phyloP scores from a whole-genome alignment of 139 green algal genomes.

The Micractinium conductrix region DNA sequence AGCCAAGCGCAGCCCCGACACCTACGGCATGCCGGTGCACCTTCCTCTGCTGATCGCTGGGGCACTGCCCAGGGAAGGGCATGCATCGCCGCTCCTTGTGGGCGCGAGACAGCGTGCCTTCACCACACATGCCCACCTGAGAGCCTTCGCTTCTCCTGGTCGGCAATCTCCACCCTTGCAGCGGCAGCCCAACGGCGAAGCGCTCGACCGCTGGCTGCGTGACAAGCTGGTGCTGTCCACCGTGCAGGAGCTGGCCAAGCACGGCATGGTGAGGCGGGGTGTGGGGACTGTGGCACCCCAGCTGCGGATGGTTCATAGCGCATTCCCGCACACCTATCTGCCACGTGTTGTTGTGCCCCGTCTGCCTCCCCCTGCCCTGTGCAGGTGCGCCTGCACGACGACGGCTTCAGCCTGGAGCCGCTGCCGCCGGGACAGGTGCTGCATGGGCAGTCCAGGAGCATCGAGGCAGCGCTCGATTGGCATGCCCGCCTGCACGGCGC shows the following conservation, averaged over 20 bases:
- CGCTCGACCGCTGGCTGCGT: constrained; percentile 58
- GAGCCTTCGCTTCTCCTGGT: too few species aligned
- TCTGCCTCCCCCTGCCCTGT: background rate
- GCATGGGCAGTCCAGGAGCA: background rate
- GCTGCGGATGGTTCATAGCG: too few species aligned
- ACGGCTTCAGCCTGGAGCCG: constrained; percentile 60
- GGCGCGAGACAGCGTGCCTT: too few species aligned
- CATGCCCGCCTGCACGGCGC: background rate
- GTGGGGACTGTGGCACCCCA: too few species aligned
- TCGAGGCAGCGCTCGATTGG: background rate
- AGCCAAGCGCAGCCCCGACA: constrained; percentile 49
- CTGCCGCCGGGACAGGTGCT: constrained; percentile 51
- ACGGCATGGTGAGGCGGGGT: constrained; percentile 62
- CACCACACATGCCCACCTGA: too few species aligned
- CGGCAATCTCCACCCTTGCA: too few species aligned
- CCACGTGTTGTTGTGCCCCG: background rate
- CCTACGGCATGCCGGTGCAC: constrained; percentile 58
- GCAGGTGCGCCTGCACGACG: constrained; percentile 63
- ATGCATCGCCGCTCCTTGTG: too few species aligned
- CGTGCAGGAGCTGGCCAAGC: constrained; percentile 59
- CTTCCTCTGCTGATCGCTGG: too few species aligned
- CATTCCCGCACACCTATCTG: too few species aligned
- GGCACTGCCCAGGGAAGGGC: too few species aligned
- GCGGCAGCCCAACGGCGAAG: constrained; percentile 11
- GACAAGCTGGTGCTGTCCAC: constrained; percentile 64